phyloP scores from a whole-genome alignment of 108 stramenopile species.

The Nannochloropsis oceanica region DNA sequence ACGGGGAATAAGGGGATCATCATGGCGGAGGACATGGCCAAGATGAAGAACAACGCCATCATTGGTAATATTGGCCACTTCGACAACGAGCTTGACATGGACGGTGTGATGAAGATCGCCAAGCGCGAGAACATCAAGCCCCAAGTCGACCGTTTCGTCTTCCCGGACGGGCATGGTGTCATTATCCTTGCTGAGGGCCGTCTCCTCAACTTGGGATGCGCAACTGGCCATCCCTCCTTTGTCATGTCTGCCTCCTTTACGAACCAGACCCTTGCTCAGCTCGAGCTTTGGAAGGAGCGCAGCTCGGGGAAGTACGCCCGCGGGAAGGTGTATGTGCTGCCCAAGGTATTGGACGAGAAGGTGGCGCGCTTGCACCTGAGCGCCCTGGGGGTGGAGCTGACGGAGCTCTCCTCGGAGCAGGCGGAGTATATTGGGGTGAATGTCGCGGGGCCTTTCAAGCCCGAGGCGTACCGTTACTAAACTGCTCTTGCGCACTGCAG shows the following conservation, averaged over 20 bases:
- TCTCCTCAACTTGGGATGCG: constrained; percentile 98
- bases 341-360: constrained; percentile 97
- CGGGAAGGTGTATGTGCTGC: constrained; percentile 96
- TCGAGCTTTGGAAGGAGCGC: constrained; percentile 92
- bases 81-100: constrained; percentile 99
- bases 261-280: constrained; percentile 97
- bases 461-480: constrained; percentile 97
- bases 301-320: constrained; percentile 75
- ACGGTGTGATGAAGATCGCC: constrained; percentile 63
- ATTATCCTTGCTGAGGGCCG: constrained; percentile 98
- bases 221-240: constrained; percentile 99
- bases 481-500: neutral
- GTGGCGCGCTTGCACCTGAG: constrained; percentile 90
- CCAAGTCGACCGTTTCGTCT: constrained; percentile 96
- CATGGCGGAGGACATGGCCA: constrained; percentile 77
- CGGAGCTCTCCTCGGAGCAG: constrained; percentile 75
- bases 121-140: constrained; percentile 99
- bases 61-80: constrained; percentile 99
- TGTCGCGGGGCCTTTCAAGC: constrained; percentile 90
- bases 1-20: constrained; percentile 99
- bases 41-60: constrained; percentile 99
- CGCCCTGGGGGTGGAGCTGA: constrained; percentile 90
- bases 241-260: constrained; percentile 99
- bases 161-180: constrained; percentile 71
- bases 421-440: constrained; percentile 91